Conservation (phyloP, 805 yeast genomes). For the Kodamaea neixiangensis region DNA sequence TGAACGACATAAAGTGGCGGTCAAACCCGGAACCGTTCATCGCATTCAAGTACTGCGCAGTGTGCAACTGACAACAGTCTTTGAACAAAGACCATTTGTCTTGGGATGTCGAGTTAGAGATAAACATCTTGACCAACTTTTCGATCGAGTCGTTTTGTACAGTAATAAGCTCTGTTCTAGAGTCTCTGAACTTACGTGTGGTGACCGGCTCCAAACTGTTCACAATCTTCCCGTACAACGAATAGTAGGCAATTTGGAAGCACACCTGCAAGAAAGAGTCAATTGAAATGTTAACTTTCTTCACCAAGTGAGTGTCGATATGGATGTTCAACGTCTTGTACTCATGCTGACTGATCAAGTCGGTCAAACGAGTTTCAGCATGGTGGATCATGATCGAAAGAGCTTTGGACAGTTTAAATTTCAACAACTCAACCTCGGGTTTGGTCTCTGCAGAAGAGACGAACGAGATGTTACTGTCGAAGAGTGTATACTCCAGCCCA, state of each 20-base stretch:
- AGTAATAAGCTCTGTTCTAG: constrained; percentile 70
- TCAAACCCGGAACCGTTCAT: constrained; percentile 70
- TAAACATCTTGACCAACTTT: constrained; percentile 60
- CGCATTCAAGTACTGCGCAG: constrained; percentile 49
- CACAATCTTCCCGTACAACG: constrained; percentile 53
- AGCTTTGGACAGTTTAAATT: constrained; percentile 47
- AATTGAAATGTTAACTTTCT: constrained; percentile 43
- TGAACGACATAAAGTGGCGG: constrained; percentile 66
- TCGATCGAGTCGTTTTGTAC: constrained; percentile 57
- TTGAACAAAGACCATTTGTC: constrained; percentile 54
- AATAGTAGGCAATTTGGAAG: constrained; percentile 55
- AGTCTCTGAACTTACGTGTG: constrained; percentile 64
- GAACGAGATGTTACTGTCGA: constrained; percentile 40
- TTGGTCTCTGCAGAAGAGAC: constrained; percentile 41
- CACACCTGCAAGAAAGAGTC: constrained; percentile 56
- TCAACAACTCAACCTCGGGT: constrained; percentile 34
- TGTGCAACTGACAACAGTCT: constrained; percentile 54
- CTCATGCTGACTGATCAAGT: constrained; percentile 58
- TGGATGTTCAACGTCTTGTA: constrained; percentile 45
- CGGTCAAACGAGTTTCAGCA: constrained; percentile 60
- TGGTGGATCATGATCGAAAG: constrained; percentile 50
- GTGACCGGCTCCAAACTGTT: constrained; percentile 61
- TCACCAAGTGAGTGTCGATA: constrained; percentile 36
- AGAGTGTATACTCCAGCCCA: constrained; percentile 56
- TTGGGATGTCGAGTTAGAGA: constrained; percentile 50